Evolutionary conservation across 176 grass and related monocot species (phyloP).

Genomic region (Pontederia paniculata): DNA sequence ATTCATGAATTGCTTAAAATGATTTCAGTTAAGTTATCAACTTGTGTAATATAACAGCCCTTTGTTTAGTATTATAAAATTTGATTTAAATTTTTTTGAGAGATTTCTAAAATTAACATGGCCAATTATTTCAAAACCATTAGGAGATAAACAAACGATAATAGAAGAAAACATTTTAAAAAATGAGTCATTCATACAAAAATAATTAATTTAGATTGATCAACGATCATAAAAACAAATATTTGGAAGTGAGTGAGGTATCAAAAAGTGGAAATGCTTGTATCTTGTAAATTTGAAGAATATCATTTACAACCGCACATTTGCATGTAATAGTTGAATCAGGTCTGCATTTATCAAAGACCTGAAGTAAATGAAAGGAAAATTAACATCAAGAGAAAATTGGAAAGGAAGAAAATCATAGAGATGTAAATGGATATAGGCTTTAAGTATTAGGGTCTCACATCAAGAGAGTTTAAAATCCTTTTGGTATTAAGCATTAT

Average conservation of each 20-base stretch:
- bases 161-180: neutral
- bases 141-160: neutral
- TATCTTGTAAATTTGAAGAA: conserved; percentile 49
- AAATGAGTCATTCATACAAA: neutral
- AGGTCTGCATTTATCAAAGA: conserved; percentile 40
- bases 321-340: conserved; percentile 59
- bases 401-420: neutral
- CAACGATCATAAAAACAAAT: neutral
- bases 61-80: too few species aligned
- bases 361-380: conserved; percentile 20
- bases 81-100: too few species aligned
- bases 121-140: too few species aligned
- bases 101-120: too few species aligned
- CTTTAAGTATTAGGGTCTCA: conserved; percentile 20
- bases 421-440: neutral
- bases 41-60: too few species aligned
- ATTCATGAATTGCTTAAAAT: too few species aligned
- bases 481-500: conserved; percentile 49
- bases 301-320: conserved; percentile 35
- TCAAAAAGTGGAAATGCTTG: conserved; percentile 2
- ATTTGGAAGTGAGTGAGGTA: neutral
- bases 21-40: too few species aligned
- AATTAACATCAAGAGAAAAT: conserved; percentile 5
- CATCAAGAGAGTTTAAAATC: conserved; percentile 37
- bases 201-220: neutral